Evolutionary conservation across 2,329 filamentous ascomycete species (phyloP).

Genomic region (Myriangium duriaei): DNA sequence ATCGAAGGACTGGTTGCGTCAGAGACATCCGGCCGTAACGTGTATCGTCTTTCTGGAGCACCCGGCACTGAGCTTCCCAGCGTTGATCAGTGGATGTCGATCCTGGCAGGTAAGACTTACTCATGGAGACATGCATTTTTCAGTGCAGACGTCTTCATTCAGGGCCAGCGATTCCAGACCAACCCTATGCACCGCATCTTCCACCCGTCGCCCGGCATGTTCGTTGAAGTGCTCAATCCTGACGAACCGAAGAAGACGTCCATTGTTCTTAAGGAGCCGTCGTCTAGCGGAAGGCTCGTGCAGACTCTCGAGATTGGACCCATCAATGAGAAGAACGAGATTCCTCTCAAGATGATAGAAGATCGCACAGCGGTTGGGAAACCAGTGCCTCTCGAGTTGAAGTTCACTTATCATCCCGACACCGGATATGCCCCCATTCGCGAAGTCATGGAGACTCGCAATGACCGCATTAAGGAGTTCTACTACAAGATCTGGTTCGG

Average conservation of each 20-base stretch:
- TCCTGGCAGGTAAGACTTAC: slow-evolving; percentile 72
- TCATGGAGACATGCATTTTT: slow-evolving; percentile 95
- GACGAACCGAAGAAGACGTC: slow-evolving; percentile 72
- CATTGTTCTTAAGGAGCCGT: slow-evolving; percentile 79
- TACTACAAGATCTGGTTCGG: slow-evolving; percentile 99
- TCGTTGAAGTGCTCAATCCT: slow-evolving; percentile 75
- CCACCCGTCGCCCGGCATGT: slow-evolving; percentile 70
- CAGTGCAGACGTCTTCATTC: slow-evolving; percentile 83
- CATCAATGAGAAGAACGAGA: slow-evolving; percentile 56
- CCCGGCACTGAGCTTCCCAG: slow-evolving; percentile 64
- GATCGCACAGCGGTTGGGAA: slow-evolving; percentile 76
- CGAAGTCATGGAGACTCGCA: slow-evolving; percentile 90
- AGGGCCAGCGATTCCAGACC: slow-evolving; percentile 92
- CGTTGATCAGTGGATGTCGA: slow-evolving; percentile 70
- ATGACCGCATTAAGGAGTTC: slow-evolving; percentile 98
- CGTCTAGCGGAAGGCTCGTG: slow-evolving; percentile 71
- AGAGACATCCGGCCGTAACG: slow-evolving; percentile 66
- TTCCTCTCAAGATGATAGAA: slow-evolving; percentile 83
- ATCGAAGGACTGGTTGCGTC: slow-evolving; percentile 77
- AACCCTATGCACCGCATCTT: slow-evolving; percentile 92
- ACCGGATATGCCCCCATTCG: slow-evolving; percentile 94
- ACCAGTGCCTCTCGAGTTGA: slow-evolving; percentile 69
- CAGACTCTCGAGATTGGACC: slow-evolving; percentile 81
- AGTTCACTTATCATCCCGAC: slow-evolving; percentile 89
- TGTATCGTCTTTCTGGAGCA: slow-evolving; percentile 69